phyloP scores from a whole-genome alignment of 306 rosid genomes.

The Gillenia trifoliata region DNA sequence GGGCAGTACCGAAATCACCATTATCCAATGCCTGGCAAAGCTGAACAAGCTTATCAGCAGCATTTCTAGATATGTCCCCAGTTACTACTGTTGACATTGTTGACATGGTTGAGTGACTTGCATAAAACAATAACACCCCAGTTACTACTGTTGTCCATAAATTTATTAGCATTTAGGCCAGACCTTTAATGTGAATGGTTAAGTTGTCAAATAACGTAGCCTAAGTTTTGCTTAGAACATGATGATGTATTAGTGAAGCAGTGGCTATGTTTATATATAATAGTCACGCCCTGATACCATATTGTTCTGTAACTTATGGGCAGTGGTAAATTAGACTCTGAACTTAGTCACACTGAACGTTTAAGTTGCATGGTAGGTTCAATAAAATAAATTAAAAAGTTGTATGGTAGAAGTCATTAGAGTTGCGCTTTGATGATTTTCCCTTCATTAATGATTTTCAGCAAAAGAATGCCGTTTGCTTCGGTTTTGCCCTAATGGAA shows the following conservation, averaged over 20 bases:
- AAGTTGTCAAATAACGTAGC: background rate
- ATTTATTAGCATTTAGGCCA: background rate
- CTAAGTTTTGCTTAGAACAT: background rate
- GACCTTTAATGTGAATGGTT: background rate
- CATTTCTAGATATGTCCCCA: conserved; percentile 89
- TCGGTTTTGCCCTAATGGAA: background rate
- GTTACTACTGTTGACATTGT: too few relatives aligned
- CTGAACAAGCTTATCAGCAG: conserved; percentile 83
- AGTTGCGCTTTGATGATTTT: too few relatives aligned
- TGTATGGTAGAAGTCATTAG: background rate
- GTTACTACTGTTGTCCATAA: background rate
- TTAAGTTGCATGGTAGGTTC: background rate
- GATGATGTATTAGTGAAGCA: background rate
- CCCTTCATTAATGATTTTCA: too few relatives aligned
- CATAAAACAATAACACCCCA: too few relatives aligned
- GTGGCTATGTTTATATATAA: background rate
- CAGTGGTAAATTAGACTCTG: background rate
- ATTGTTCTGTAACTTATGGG: background rate
- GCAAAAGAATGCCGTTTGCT: background rate
- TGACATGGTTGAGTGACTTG: too few relatives aligned
- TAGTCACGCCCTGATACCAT: background rate
- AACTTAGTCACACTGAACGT: background rate
- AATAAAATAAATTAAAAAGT: background rate
- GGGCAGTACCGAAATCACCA: conserved; percentile 71
- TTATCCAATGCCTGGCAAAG: conserved; percentile 87